Percentiles rank a stretch among this genome's conserved stretches.
These are phyloP conservation scores for Neonectria hederae DNA, from an alignment of 2,329 filamentous ascomycete genomes.

Conservation along the genomic window DNA sequence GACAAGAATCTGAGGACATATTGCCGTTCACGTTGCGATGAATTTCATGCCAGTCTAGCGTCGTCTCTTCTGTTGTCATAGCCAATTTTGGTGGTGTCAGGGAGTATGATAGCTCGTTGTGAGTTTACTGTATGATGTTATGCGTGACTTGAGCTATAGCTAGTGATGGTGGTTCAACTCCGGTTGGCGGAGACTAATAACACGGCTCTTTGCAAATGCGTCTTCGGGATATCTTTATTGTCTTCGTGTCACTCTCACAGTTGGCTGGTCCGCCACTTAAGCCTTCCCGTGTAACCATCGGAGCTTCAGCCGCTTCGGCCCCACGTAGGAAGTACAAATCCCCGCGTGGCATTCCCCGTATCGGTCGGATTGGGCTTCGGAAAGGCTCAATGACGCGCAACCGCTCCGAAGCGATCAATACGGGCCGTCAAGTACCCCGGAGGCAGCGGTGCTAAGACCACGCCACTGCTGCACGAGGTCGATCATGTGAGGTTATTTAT, in stretches of 20 bases:
- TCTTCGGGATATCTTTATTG: neutral
- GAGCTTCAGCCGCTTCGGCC: neutral
- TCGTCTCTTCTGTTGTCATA: neutral
- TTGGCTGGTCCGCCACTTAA: neutral
- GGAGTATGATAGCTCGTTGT: neutral
- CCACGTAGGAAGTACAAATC: neutral
- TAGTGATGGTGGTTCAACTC: neutral
- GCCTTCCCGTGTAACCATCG: neutral
- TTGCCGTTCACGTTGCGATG: neutral
- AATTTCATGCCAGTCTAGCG: neutral
- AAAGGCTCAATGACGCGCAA: neutral
- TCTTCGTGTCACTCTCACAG: neutral
- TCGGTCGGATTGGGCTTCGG: neutral
- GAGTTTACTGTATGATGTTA: neutral
- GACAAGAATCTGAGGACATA: neutral
- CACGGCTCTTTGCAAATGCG: neutral
- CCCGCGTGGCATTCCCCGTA: conserved; percentile 6
- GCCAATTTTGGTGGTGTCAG: neutral
- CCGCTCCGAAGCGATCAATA: neutral
- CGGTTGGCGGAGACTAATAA: neutral
- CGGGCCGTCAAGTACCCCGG: neutral
- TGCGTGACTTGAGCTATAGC: neutral
- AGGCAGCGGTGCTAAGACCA: neutral
- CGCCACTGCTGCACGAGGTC: neutral
- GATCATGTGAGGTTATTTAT: neutral